Percentiles rank a stretch among this genome's conserved stretches.
Evolutionary conservation across 2,329 filamentous ascomycete genomes (phyloP).

Genomic region (Lojkania enalia): DNA sequence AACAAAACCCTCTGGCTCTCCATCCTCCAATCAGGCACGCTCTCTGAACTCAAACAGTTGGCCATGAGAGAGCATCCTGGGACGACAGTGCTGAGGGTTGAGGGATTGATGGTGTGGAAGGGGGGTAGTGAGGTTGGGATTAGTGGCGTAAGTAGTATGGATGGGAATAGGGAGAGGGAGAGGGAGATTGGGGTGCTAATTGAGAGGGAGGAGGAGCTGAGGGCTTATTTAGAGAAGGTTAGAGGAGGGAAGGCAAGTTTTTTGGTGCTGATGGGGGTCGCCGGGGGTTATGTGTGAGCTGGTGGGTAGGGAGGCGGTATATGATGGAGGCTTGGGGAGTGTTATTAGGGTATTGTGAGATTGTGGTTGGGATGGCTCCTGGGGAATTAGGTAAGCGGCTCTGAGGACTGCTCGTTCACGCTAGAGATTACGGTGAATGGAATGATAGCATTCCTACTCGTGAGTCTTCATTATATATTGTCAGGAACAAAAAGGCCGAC

Average conservation of each 20-base stretch:
- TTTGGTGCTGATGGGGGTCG: conserved; percentile 41
- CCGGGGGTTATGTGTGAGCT: conserved; percentile 13
- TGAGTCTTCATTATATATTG: too few relatives aligned
- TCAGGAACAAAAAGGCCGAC: too few relatives aligned
- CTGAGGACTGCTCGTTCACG: too few relatives aligned
- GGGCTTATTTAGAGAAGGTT: conserved; percentile 70
- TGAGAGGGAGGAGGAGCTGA: conserved; percentile 71
- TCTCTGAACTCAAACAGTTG: conserved; percentile 65
- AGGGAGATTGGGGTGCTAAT: conserved; percentile 67
- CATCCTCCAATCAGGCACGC: conserved; percentile 60
- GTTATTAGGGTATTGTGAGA: too few relatives aligned
- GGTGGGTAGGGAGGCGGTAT: too few relatives aligned
- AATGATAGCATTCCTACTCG: too few relatives aligned
- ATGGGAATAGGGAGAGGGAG: conserved; percentile 39
- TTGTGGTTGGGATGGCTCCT: too few relatives aligned
- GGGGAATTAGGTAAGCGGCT: too few relatives aligned
- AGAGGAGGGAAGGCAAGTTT: conserved; percentile 60
- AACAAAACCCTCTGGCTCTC: conserved; percentile 65
- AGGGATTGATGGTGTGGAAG: conserved; percentile 65
- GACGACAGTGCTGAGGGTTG: conserved; percentile 61
- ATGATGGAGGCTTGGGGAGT: too few relatives aligned
- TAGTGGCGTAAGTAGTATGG: too few relatives aligned
- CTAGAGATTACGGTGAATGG: too few relatives aligned
- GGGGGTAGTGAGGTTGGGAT: too few relatives aligned
- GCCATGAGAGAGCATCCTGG: conserved; percentile 65